phyloP scores from a whole-genome alignment of 331 rosid species.

The Rosa hybrid region DNA sequence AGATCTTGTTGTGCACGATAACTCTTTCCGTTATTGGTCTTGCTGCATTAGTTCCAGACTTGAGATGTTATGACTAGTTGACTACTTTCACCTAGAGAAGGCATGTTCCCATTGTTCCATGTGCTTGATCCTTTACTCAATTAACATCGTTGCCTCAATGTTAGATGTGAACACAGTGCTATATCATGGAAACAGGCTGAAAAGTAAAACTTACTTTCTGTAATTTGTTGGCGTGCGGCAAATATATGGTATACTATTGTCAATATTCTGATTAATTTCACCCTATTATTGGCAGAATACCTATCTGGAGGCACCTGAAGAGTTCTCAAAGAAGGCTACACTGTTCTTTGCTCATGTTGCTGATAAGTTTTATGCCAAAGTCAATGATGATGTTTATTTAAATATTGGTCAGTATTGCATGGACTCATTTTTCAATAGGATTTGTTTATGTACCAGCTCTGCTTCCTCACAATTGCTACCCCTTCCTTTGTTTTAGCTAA shows the following conservation, averaged over 20 bases:
- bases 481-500: neutral
- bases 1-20: too few relatives aligned
- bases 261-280: conserved; percentile 27
- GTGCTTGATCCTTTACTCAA: too few relatives aligned
- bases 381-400: conserved; percentile 88
- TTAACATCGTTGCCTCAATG: too few relatives aligned
- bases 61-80: too few relatives aligned
- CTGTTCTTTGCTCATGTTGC: conserved; percentile 79
- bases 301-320: conserved; percentile 69
- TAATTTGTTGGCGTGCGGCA: neutral
- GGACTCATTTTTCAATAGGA: neutral
- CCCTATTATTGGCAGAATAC: conserved; percentile 57
- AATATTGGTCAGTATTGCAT: conserved; percentile 82
- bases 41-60: too few relatives aligned
- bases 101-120: too few relatives aligned
- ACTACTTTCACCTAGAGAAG: too few relatives aligned
- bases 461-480: neutral
- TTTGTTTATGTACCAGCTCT: neutral
- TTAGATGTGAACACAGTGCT: too few relatives aligned
- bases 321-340: conserved; percentile 74
- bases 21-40: too few relatives aligned
- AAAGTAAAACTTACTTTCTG: neutral
- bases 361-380: conserved; percentile 83
- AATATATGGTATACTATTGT: neutral
- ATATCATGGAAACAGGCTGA: too few relatives aligned